Base-by-base conservation (phyloP, 495 filamentous ascomycete genomes). In the Penicillium robsamsonii region DNA sequence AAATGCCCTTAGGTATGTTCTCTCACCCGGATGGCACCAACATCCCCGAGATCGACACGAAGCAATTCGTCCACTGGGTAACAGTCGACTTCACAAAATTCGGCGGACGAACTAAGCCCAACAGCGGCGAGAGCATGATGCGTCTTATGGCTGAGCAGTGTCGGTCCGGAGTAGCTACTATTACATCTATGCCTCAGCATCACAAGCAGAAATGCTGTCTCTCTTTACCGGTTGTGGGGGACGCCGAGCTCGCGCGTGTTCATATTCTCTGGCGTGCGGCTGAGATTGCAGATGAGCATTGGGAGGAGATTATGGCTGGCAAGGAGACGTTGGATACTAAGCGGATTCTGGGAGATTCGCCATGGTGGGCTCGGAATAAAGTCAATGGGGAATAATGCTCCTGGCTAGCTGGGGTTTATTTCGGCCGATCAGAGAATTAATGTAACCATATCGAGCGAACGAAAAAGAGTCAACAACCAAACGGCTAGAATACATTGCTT, bases 211-310 rank as follows among this genome's bases (percentile, higher is more conserved):
- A 17, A 17, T 27, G 5, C 27, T 52, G 35, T 9, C 50, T 52
- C 6, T 52, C 50, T 0, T 41, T 52, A 37, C 50, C 50, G 3
- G 50, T 52, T 1, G 50, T 33, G 0, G 37, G 37, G n/a, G 25
- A 20, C 12, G 11, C 31, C 1, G 24, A 17, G 5, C 48, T 50
- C 2, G 17, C 1, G 5, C 22, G 0, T 18, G 37, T 13, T 6
- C 13, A 52, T 11, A 31, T 52, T 22, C 12, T 52, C n/a, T 9
- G 15, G 25, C 22, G 22, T 13, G 50, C 37, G 1, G 50, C 50
- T 31, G 50, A 52, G 22, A 31, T 30, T 31, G 50, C 50, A 10
- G 50, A 52, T 31, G 33, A 37, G 38, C 50, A 42, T 41, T 30
- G 24, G 38, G 17, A 22, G 15, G 50, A 52, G 50, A 52, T 52